Base-by-base conservation (phyloP, 73 alveolate species). In the Paramecium octaurelia region DNA sequence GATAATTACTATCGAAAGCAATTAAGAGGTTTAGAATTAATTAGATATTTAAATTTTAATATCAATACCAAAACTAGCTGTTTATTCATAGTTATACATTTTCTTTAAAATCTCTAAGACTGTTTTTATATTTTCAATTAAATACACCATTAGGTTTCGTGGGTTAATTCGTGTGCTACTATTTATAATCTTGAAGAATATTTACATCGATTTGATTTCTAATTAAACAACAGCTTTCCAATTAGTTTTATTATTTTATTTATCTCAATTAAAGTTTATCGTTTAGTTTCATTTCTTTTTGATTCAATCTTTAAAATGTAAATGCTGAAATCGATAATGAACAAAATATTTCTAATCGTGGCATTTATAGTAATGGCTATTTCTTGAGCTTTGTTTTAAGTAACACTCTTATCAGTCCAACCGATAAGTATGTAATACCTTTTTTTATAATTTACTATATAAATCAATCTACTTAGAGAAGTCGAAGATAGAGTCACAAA, bases 21-120 rank as follows among this genome's bases (percentile, higher is more conserved):
- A 44, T 5, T 44, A 10, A 44, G 8, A 8, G 8, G 50, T 42
- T 42, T 8, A 42, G 12, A 42, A 42, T 42, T 42, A 42, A 1
- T 1, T 27, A 27, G 31, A 27, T 27, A 27, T 64, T 31, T 31
- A 27, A 64, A 64, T 64, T 27, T 14, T 64, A 34, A 27, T 34
- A 24, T 64, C 84, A 64, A 64, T 64, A 50, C 84, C 84, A 64
- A 64, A 64, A 64, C 46, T 64, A 34, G 50, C 84, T 64, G 27
- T 64, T 64, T 0, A 50, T 64, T 50, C 84, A 64, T 9, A 64
- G 46, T 64, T 64, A 24, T 2, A 64, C 84, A 64, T 64, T 64
- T 34, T 64, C 84, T 64, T 64, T 64, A 34, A 27, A 64, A 64
- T 64, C 46, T 20, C 7, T 64, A 27, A 64, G 0, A 7, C 27